These are phyloP conservation scores for Monascus purpureus DNA, from an alignment of 495 filamentous ascomycete genomes.

Conservation along the genomic window DNA sequence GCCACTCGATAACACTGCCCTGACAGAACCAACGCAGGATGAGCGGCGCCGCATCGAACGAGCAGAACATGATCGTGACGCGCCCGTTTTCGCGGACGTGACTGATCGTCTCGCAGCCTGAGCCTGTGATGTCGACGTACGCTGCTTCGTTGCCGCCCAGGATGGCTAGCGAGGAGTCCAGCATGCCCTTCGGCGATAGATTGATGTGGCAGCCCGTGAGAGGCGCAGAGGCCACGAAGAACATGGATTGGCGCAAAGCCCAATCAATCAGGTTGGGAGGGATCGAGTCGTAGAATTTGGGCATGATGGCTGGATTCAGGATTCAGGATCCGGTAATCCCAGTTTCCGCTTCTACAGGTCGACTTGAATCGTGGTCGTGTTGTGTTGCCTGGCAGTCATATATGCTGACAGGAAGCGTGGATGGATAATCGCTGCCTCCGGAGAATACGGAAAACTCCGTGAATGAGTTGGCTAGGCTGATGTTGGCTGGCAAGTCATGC, in stretches of 20 bases:
- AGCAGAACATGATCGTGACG: constrained; percentile 57
- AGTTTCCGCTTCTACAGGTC: no score
- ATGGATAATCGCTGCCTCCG: no score
- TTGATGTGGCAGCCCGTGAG: constrained; percentile 47
- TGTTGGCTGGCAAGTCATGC: no score
- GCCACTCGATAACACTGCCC: constrained; percentile 49
- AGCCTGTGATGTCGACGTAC: constrained; percentile 60
- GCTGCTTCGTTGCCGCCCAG: constrained; percentile 43
- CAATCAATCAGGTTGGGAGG: constrained; percentile 39
- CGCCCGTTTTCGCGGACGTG: constrained; percentile 66
- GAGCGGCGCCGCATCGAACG: constrained; percentile 46
- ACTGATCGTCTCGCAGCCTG: constrained; percentile 55
- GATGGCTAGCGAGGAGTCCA: constrained; percentile 41
- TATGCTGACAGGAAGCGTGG: no score
- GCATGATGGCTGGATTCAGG: constrained; percentile 41
- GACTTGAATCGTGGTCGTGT: no score
- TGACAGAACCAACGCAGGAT: constrained; percentile 61
- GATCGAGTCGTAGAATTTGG: constrained; percentile 46
- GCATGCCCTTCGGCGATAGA: constrained; percentile 55
- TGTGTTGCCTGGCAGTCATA: no score
- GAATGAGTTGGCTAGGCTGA: no score
- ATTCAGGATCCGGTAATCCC: no score
- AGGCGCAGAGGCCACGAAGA: constrained; percentile 57
- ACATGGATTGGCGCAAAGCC: constrained; percentile 47
- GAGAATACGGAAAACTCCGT: no score